Percentiles rank a stretch among this genome's conserved stretches.
Conservation (phyloP, 495 filamentous ascomycete species). For the Penicillium maclennaniae region DNA sequence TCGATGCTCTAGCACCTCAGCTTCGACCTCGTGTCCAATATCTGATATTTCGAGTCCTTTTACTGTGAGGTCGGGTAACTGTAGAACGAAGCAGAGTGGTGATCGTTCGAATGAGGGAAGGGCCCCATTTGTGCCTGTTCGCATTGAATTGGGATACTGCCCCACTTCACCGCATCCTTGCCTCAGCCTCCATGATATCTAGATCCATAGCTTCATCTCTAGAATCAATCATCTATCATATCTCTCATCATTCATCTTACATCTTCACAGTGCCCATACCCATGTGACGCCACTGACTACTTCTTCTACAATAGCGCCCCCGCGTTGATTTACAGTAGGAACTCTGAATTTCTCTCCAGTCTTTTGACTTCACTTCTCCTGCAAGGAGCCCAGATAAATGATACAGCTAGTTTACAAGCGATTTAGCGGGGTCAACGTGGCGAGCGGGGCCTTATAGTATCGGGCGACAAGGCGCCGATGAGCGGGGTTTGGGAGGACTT, state of each 20-base stretch:
- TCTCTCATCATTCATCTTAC: too few species aligned
- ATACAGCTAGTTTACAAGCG: neutral
- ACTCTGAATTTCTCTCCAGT: too few species aligned
- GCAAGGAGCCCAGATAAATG: neutral
- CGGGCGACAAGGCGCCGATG: conserved; percentile 2
- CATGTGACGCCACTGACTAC: too few species aligned
- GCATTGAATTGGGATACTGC: too few species aligned
- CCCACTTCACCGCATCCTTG: too few species aligned
- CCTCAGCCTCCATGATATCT: too few species aligned
- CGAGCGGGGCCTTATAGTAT: neutral
- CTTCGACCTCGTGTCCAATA: neutral
- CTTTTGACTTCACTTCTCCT: neutral
- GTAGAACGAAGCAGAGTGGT: neutral
- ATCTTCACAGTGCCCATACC: too few species aligned
- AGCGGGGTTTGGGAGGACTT: neutral
- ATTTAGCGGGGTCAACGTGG: neutral
- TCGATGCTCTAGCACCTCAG: neutral
- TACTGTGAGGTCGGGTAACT: neutral
- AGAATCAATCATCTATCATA: too few species aligned
- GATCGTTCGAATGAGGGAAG: neutral
- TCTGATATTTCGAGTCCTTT: neutral
- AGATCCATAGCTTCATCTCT: too few species aligned
- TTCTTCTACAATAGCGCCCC: too few species aligned
- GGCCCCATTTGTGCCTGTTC: neutral
- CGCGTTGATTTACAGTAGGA: too few species aligned